phyloP scores from a whole-genome alignment of 2,329 filamentous ascomycete species.

The Fusarium chlamydosporum region DNA sequence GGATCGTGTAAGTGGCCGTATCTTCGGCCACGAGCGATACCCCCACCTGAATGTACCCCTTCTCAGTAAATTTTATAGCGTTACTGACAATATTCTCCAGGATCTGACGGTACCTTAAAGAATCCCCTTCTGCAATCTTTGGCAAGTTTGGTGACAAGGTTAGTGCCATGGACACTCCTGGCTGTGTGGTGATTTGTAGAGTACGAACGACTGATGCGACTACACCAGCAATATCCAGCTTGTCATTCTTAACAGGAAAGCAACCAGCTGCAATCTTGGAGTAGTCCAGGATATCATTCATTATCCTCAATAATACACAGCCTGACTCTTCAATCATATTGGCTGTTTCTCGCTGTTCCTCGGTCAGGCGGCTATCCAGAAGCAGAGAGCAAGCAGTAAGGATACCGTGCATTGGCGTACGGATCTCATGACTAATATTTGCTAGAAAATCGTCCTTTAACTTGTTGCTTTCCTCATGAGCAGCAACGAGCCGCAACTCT shows the following conservation, averaged over 20 bases:
- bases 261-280: slow-evolving; percentile 9
- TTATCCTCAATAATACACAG: background rate
- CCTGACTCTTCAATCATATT: slow-evolving; percentile 20
- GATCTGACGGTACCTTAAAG: slow-evolving; percentile 1
- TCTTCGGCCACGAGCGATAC: background rate
- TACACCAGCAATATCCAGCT: background rate
- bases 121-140: slow-evolving; percentile 2
- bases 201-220: background rate
- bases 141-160: background rate
- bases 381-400: slow-evolving; percentile 9
- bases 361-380: background rate
- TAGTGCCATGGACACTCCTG: slow-evolving; percentile 11
- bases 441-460: slow-evolving; percentile 19
- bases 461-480: slow-evolving; percentile 11
- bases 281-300: slow-evolving; percentile 24
- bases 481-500: slow-evolving; percentile 8
- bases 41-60: background rate
- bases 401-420: slow-evolving; percentile 16
- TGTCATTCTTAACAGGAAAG: slow-evolving; percentile 1
- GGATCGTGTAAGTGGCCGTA: background rate
- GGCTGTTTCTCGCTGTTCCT: slow-evolving; percentile 18
- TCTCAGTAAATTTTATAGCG: slow-evolving; percentile 14
- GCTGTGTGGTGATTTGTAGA: background rate
- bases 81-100: slow-evolving; percentile 6
- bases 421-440: slow-evolving; percentile 21